These are phyloP conservation scores for Suillus subaureus DNA, from an alignment of 768 basidiomycete genomes.

Conservation along the genomic window DNA sequence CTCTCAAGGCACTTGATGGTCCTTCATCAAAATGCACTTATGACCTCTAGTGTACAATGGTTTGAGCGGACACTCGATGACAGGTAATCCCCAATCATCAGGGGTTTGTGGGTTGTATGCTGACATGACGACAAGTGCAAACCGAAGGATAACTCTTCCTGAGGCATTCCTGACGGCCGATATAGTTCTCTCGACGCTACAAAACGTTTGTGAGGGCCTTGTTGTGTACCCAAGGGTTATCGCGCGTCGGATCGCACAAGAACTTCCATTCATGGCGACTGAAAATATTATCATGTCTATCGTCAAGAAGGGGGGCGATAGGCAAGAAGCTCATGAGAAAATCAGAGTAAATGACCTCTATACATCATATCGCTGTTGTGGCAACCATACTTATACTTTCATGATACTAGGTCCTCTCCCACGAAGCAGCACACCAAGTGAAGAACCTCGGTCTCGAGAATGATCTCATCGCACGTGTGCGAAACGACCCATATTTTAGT, in stretches of 20 bases:
- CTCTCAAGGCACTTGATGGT: slow-evolving; percentile 96
- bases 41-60: slow-evolving; percentile 96
- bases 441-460: slow-evolving; percentile 95
- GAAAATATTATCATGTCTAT: slow-evolving; percentile 99
- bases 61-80: slow-evolving; percentile 98
- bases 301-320: slow-evolving; percentile 91
- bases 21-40: slow-evolving; percentile 93
- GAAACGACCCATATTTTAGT: slow-evolving; percentile 82
- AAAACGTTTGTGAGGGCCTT: slow-evolving; percentile 97
- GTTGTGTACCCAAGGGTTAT: slow-evolving; percentile 99
- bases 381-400: slow-evolving; percentile 18
- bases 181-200: slow-evolving; percentile 92
- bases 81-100: slow-evolving; percentile 49
- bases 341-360: slow-evolving; percentile 62
- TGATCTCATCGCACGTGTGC: slow-evolving; percentile 90
- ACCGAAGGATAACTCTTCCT: slow-evolving; percentile 93
- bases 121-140: slow-evolving; percentile 62
- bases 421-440: slow-evolving; percentile 92
- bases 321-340: slow-evolving; percentile 96
- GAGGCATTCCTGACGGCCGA: slow-evolving; percentile 98
- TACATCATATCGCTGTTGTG: slow-evolving; percentile 11
- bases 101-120: background rate
- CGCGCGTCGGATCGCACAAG: slow-evolving; percentile 86
- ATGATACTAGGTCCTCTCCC: slow-evolving; percentile 74
- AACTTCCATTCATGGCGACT: slow-evolving; percentile 99